Evolutionary conservation across 306 rosid species (phyloP), one percentile per base, ranked within the genome.

Genomic region (Lotus japonicus): DNA sequence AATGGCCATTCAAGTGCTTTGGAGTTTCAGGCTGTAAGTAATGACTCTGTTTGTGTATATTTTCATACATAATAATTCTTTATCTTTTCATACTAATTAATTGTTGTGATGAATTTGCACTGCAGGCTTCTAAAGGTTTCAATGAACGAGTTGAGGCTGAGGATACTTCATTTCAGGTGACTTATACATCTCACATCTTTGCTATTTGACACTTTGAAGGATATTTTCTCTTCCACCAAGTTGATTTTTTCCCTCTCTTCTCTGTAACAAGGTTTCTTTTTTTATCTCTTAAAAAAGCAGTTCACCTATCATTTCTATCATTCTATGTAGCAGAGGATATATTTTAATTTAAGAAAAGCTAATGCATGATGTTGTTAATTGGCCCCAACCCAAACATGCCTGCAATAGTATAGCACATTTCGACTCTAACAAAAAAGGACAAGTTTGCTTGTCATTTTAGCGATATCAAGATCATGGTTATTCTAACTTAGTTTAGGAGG

Each of bases 161-260:
- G n/a, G 97, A 88, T 70, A 54, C 79, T 66, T 80, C 86, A 3
- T 70, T 73, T 4, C 96, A 91, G 96, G 97, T 91, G 67, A 65
- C 49, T 53, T 58, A 50, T 6, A 7, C 42, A 9, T 41, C 42
- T 73, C 7, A 9, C 52, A 48, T 61, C 54, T 66, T 45, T 19
- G 16, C 12, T 51, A 9, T 11, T 43, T 72, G 14, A 74, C 51
- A 6, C 49, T 38, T 33, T 57, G 53, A 74, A 65, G 51, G 46
- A 74, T 74, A 46, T 35, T 31, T 55, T 45, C 33, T 52, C 46
- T n/a, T 42, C 18, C 17, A 31, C 28, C 35, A 12, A 56, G 53
- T 49, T 11, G 18, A 11, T 19, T 16, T 58, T 58, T 70, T 44
- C 39, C 33, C 0, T 58, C 38, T 45, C 57, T 58, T 56, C 54